Percentiles rank a stretch among this genome's conserved stretches.
phyloP scores from a whole-genome alignment of 2,329 filamentous ascomycete genomes.

The Trichocomaceae sp. region DNA sequence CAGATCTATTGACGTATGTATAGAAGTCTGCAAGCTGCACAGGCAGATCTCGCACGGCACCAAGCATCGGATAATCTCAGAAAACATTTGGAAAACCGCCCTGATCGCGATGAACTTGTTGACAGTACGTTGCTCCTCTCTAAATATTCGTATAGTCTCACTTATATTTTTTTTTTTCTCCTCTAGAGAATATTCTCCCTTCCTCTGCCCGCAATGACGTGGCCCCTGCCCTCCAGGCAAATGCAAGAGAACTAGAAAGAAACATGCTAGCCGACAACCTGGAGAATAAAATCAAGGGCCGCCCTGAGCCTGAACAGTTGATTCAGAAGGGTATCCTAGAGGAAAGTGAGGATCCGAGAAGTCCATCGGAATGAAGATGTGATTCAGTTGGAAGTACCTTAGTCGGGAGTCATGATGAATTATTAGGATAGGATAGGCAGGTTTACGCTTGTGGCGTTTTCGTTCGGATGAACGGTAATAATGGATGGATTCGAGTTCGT shows the following conservation, averaged over 20 bases:
- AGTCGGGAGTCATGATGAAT: background rate
- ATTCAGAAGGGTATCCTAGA: constrained; percentile 73
- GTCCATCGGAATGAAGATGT: constrained; percentile 9
- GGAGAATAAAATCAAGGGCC: constrained; percentile 75
- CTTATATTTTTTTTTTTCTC: too few species aligned
- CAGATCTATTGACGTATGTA: background rate
- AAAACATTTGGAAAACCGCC: constrained; percentile 57
- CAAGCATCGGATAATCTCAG: constrained; percentile 57
- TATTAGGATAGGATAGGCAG: background rate
- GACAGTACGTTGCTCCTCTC: constrained; percentile 54
- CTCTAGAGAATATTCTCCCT: constrained; percentile 84
- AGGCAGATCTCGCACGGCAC: constrained; percentile 59
- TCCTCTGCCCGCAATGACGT: constrained; percentile 53
- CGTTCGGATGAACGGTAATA: background rate
- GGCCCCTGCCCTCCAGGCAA: constrained; percentile 70
- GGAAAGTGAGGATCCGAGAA: constrained; percentile 49
- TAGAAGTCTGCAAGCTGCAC: constrained; percentile 56
- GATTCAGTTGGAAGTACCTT: background rate
- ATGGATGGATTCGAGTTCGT: background rate
- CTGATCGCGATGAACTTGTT: constrained; percentile 67
- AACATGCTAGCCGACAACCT: constrained; percentile 82
- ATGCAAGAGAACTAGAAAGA: constrained; percentile 77
- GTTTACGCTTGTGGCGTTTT: background rate
- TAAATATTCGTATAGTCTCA: too few species aligned
- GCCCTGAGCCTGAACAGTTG: constrained; percentile 69